Evolutionary conservation across 1,284 basidiomycete species (phyloP), one percentile per base, ranked within the genome.

Genomic region (Rhodotorula glutinis): DNA sequence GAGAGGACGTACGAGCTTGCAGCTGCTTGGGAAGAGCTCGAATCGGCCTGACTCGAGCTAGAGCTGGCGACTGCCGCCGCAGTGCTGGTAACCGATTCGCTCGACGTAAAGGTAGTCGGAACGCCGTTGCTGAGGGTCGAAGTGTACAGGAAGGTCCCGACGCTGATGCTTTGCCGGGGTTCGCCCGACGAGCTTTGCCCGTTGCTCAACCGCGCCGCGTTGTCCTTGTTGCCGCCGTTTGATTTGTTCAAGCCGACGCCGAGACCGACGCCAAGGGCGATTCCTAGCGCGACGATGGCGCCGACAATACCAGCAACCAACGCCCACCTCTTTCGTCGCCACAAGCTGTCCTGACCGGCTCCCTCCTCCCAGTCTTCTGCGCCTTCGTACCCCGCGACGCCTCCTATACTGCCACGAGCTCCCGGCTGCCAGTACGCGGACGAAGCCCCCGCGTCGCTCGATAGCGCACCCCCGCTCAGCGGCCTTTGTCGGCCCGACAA

Each of bases 381-480:
- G 3, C 38, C 57, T 4, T n/a, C 40, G 41, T 53, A 60, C 0
- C 52, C 65, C 21, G 59, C 67, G 16, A 44, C 52, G 9, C 62
- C 62, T 0, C 41, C 62, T 3, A 29, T 44, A 1, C 49, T 23
- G 27, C 63, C 49, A 38, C 56, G 43, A 4, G 43, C 53, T n/a
- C 57, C 64, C 2, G 67, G 67, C 11, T 57, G 57, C 69, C 69
- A 71, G 57, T 71, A 71, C 3, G 69, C 68, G 16, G 53, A 53
- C 14, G 64, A 46, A 10, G 41, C 40, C 16, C 63, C 69, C 2
- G 53, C 60, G 19, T 33, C 43, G 40, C 56, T 49, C 11, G 30
- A 54, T 41, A n/a, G 21, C 2, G 25, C 56, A 21, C 51, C 49
- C 3, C 33, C 54, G 51, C 33, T 54, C 44, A 61, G 21, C 9